Evolutionary conservation across 495 filamentous ascomycete species (phyloP).

Genomic region (Thozetella sp.): DNA sequence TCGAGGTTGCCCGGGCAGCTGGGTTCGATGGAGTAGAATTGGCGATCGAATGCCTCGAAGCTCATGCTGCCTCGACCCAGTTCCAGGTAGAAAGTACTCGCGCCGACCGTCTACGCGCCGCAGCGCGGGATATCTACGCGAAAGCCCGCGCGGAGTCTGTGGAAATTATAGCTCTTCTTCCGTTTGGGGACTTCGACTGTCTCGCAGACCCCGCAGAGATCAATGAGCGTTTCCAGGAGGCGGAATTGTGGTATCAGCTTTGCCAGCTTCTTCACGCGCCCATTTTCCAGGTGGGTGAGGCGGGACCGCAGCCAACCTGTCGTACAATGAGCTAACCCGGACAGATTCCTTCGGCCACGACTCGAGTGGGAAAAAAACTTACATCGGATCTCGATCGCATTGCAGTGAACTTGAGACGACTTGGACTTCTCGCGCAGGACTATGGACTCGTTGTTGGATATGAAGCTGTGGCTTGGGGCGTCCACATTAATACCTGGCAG

Average conservation of each 20-base stretch:
- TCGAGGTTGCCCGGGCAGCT: not conserved
- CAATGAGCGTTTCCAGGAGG: not conserved
- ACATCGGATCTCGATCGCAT: not conserved
- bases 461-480: not conserved
- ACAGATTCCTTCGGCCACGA: not conserved
- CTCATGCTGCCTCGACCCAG: not conserved
- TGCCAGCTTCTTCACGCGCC: not conserved
- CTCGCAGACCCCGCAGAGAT: not conserved
- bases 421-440: not conserved
- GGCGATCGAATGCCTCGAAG: not conserved
- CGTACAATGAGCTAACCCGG: not conserved
- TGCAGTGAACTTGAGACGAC: not conserved
- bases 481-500: not conserved
- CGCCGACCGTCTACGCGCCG: not conserved
- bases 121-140: not conserved
- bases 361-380: not conserved
- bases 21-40: not conserved
- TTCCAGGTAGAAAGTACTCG: not conserved
- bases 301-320: no score
- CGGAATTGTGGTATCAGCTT: not conserved
- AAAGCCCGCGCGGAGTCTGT: not conserved
- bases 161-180: not conserved
- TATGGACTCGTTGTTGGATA: not conserved
- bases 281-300: not conserved
- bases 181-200: not conserved